phyloP scores from a whole-genome alignment of 495 filamentous ascomycete species.

The Neurospora sp. region DNA sequence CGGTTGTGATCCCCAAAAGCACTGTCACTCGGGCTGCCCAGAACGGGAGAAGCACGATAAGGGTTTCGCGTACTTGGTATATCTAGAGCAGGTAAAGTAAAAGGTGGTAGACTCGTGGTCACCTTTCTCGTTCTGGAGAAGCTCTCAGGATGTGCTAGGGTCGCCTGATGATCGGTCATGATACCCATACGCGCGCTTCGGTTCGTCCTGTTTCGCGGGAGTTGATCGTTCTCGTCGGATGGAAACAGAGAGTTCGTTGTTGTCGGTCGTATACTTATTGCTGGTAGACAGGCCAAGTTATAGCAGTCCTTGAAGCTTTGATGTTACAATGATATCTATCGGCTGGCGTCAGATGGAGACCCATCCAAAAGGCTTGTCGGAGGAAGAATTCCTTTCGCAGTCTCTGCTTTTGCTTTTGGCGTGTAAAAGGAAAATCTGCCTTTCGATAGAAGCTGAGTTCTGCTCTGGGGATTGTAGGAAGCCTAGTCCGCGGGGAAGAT shows the following conservation, averaged over 20 bases:
- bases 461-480: not conserved
- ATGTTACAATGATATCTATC: not conserved
- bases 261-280: not conserved
- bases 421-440: not conserved
- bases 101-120: slow-evolving; percentile 50
- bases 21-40: slow-evolving; percentile 6
- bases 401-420: not conserved
- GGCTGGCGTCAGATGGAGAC: not conserved
- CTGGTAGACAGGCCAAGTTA: not conserved
- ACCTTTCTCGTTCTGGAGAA: slow-evolving; percentile 44
- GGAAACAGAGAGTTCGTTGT: not conserved
- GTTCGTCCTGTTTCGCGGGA: not conserved
- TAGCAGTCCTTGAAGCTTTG: not conserved
- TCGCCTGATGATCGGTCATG: not conserved
- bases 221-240: not conserved
- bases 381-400: not conserved
- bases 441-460: not conserved
- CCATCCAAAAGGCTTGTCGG: not conserved
- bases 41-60: slow-evolving; percentile 11
- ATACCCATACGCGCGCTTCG: not conserved
- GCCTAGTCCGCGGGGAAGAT: not conserved
- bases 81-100: slow-evolving; percentile 46
- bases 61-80: slow-evolving; percentile 34
- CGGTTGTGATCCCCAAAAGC: slow-evolving; percentile 4
- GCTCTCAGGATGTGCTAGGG: slow-evolving; percentile 5